Base-by-base conservation (phyloP, 106 monocot species). In the Phalaenopsis equestris region DNA sequence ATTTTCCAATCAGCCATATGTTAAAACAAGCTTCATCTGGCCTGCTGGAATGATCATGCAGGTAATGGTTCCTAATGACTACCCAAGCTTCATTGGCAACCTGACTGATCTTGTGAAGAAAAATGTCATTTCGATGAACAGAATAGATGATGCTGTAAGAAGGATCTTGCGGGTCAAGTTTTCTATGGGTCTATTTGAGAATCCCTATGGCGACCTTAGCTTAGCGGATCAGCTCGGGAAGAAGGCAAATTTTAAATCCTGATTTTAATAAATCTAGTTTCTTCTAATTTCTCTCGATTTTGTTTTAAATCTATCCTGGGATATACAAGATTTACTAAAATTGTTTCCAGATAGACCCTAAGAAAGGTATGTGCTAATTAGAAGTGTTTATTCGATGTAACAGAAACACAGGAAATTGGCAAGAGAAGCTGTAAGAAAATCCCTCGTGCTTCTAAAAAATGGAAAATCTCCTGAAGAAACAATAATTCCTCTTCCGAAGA, bases 81-180 rank as follows among this genome's bases (percentile, higher is more conserved):
- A 85, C 58, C 49, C 77, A 8, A 74, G 67, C 75, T 90, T 87
- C 79, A 75, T 83, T 2, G 43, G 36, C 11, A 78, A 83, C 52
- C 57, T 90, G 55, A 85, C 79, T 5, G 3, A 47, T 41, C 87
- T 83, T 2, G 87, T 90, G 30, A 42, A 85, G 21, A 85, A 83
- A 10, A 85, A 83, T 19, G 42, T 58, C 65, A 83, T 90, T 61
- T 77, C 85, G n/a, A 83, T 90, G 75, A 87, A 80, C 76, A 77
- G 90, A 72, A 85, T 90, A 75, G 49, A 90, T 48, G 90, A 90
- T 72, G 90, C 90, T 38, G 90, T 90, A 19, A 81, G 49, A 68
- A 85, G 90, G 64, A 90, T 90, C 64, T 83, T 90, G 21, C 84
- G 90, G 5, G 90, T 90, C 56, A 90, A 90, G 49, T 87, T 90